Evolutionary conservation across 495 filamentous ascomycete genomes (phyloP).

Genomic region (Hypoxylon crocopeplum): DNA sequence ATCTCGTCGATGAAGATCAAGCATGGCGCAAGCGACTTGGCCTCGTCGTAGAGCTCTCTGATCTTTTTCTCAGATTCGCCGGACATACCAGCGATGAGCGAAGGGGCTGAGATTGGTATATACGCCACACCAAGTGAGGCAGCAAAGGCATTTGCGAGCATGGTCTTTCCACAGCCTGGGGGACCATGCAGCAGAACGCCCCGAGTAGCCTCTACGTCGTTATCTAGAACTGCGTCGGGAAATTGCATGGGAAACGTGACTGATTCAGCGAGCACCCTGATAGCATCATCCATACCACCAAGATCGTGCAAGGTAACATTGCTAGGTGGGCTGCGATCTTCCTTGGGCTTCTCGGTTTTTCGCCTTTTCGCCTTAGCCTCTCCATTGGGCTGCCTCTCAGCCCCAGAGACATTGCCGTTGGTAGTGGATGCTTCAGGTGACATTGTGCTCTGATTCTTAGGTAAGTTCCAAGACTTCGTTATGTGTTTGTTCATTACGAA

Average conservation of each 20-base stretch:
- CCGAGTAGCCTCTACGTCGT: constrained; percentile 77
- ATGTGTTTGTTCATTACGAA: constrained; percentile 75
- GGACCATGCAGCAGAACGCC: constrained; percentile 92
- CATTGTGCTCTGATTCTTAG: constrained; percentile 10
- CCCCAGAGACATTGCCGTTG: constrained; percentile 12
- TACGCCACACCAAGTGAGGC: constrained; percentile 85
- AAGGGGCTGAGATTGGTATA: constrained; percentile 87
- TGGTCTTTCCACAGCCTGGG: constrained; percentile 94
- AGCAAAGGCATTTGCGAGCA: constrained; percentile 90
- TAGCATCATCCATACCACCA: constrained; percentile 83
- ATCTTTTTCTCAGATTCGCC: constrained; percentile 96
- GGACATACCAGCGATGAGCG: constrained; percentile 91
- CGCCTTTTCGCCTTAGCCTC: constrained; percentile 74
- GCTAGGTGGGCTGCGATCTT: constrained; percentile 68
- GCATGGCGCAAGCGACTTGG: constrained; percentile 85
- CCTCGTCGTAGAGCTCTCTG: constrained; percentile 88
- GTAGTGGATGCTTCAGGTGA: constrained; percentile 19
- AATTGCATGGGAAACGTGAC: constrained; percentile 79
- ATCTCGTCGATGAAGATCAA: constrained; percentile 97
- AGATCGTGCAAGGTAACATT: constrained; percentile 80
- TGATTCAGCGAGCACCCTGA: constrained; percentile 77
- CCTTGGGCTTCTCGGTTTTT: constrained; percentile 53
- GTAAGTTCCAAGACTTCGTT: constrained; percentile 49
- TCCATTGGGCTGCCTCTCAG: constrained; percentile 62
- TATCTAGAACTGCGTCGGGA: constrained; percentile 60